A percentile compares a stretch with the other conserved stretches of the same genome.
These are phyloP conservation scores for Coprinopsis strossmayeri DNA, from an alignment of 768 basidiomycete species.

Conservation along the genomic window DNA sequence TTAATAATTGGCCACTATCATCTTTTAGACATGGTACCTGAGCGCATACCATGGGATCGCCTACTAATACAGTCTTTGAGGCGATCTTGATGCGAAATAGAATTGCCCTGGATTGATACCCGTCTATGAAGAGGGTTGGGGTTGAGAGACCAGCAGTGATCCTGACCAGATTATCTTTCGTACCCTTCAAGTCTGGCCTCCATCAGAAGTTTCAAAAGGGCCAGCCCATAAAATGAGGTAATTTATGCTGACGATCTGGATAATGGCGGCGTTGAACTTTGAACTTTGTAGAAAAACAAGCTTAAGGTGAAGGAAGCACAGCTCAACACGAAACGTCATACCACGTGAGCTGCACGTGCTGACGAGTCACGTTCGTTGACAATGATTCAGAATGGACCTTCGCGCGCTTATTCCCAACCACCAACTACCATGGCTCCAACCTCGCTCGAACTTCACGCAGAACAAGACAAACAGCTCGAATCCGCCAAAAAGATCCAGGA, in stretches of 20 bases:
- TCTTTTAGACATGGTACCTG: too few relatives aligned
- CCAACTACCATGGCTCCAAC: not conserved
- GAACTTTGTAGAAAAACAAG: not conserved
- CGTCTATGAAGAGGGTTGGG: too few relatives aligned
- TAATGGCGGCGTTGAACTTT: not conserved
- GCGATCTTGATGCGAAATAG: too few relatives aligned
- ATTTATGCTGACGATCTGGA: not conserved
- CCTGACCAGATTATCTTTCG: too few relatives aligned
- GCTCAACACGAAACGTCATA: not conserved
- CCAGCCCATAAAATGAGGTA: too few relatives aligned
- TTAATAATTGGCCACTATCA: too few relatives aligned
- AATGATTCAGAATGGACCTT: not conserved
- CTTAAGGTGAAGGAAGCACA: not conserved
- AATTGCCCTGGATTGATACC: too few relatives aligned
- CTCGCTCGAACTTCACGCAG: constrained; percentile 9
- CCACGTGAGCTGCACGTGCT: not conserved
- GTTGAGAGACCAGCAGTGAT: too few relatives aligned
- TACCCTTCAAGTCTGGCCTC: too few relatives aligned
- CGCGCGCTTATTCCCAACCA: not conserved
- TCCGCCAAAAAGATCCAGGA: constrained; percentile 27
- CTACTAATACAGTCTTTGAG: too few relatives aligned
- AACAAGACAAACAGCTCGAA: constrained; percentile 28
- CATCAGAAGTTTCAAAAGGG: too few relatives aligned
- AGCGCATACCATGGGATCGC: too few relatives aligned
- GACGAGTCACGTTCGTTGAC: not conserved